A percentile compares a stretch with the other conserved stretches of the same genome.
Conservation (phyloP, 805 yeast species). For the Torulaspora maleeae region DNA sequence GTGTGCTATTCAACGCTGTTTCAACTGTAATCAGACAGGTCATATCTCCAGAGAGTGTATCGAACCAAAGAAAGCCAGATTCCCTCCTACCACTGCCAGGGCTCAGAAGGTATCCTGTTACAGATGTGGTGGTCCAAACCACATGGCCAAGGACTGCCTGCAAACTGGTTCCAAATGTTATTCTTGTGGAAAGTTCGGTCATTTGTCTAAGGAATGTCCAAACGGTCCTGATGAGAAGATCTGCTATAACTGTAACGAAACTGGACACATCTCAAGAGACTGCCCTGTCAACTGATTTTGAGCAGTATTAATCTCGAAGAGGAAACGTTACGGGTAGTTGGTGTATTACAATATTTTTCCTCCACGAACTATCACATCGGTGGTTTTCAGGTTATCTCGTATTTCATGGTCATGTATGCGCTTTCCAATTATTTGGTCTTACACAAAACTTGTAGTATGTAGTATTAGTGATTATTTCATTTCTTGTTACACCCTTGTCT, state of each 20-base stretch:
- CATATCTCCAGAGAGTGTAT: slow-evolving; percentile 78
- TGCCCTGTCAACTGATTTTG: slow-evolving; percentile 40
- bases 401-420: slow-evolving; percentile 1
- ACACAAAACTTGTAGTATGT: slow-evolving; percentile 5
- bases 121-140: slow-evolving; percentile 92
- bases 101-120: slow-evolving; percentile 52
- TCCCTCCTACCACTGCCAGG: slow-evolving; percentile 20
- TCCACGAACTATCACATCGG: neutral
- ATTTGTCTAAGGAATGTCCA: slow-evolving; percentile 78
- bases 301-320: neutral
- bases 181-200: slow-evolving; percentile 89
- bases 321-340: too few relatives aligned
- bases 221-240: slow-evolving; percentile 48
- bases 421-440: slow-evolving; percentile 8
- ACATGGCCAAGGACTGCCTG: slow-evolving; percentile 86
- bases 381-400: neutral
- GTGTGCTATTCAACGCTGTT: slow-evolving; percentile 73
- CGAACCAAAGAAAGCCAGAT: slow-evolving; percentile 39
- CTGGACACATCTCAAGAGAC: slow-evolving; percentile 86
- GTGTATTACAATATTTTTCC: neutral
- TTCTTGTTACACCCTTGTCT: neutral
- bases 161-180: slow-evolving; percentile 76
- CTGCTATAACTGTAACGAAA: slow-evolving; percentile 46
- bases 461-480: slow-evolving; percentile 6
- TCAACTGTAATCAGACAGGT: slow-evolving; percentile 71